These are phyloP conservation scores for Fusarium kyushuense DNA, from an alignment of 2,329 filamentous ascomycete species.

Conservation along the genomic window DNA sequence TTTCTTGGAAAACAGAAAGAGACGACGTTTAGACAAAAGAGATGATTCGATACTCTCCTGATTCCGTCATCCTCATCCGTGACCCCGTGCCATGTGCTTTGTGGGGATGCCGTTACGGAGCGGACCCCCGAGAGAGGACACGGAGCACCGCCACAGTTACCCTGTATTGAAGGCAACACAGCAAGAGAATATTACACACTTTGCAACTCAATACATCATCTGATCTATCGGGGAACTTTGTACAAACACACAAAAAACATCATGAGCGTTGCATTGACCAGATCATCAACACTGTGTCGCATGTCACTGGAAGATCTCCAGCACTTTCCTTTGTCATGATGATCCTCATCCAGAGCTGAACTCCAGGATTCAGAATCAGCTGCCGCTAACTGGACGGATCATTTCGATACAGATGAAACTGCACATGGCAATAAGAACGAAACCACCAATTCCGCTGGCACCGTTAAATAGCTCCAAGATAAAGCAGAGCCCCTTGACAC, in stretches of 20 bases:
- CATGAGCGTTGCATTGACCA: conserved; percentile 7
- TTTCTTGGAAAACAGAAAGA: background rate
- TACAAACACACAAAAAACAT: conserved; percentile 19
- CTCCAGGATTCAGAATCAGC: background rate
- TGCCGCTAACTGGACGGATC: conserved; percentile 10
- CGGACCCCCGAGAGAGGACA: conserved; percentile 32
- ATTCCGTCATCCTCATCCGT: conserved; percentile 43
- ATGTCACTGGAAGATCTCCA: background rate
- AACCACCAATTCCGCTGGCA: conserved; percentile 7
- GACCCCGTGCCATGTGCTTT: conserved; percentile 20
- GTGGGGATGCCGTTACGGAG: conserved; percentile 36
- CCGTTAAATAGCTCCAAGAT: background rate
- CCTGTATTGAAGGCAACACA: conserved; percentile 24
- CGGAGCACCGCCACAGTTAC: conserved; percentile 34
- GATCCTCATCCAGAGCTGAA: conserved; percentile 2
- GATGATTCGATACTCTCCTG: conserved; percentile 35
- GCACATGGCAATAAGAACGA: conserved; percentile 7
- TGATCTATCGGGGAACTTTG: background rate
- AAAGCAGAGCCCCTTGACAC: conserved; percentile 4
- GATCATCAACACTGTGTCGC: conserved; percentile 11
- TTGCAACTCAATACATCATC: background rate
- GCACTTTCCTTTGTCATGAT: conserved; percentile 6
- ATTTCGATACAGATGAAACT: conserved; percentile 13
- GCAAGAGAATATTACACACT: background rate
- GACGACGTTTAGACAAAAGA: conserved; percentile 17